Base-by-base conservation (phyloP, 2,329 filamentous ascomycete genomes). In the Ophiostoma piceae region DNA sequence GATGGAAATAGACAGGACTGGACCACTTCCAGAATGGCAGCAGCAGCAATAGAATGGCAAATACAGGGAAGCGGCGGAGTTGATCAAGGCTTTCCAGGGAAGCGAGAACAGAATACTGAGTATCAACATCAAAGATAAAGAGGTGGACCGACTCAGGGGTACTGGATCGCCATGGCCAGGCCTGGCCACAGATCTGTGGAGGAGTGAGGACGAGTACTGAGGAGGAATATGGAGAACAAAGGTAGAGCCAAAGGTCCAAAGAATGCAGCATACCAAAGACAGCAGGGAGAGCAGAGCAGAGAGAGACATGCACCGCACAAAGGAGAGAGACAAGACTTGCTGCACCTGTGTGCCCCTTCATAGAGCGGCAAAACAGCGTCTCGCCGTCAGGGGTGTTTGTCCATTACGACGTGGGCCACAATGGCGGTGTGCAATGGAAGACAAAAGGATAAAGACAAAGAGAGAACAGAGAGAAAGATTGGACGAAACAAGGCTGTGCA, bases 71-170 rank as follows among this genome's bases (percentile, higher is more conserved):
- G n/a, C 51, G n/a, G 51, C n/a, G 51, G 51, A 57, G 51, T 57
- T 57, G 51, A 57, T 26, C 51, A 57, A 57, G 51, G 51, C n/a
- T 57, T 54, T 54, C n/a, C 51, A 57, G 51, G 51, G 51, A 57
- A 54, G 12, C 43, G 19, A n/a, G 5, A 19, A 19, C 43, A 2
- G 43, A 47, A 19, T 47, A n/a, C 6, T 19, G 5, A 9, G 39
- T 11, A 41, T 16, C 16, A 19, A 47, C 4, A 47, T 5, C 43
- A 5, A 16, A 47, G 14, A 19, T 19, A n/a, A 47, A 47, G 43
- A n/a, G 43, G 19, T 5, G 43, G 43, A 47, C 43, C 51, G 22
- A 57, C 12, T 57, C 51, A 57, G 51, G 51, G 51, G 51, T 57
- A 22, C 51, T n/a, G 19, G 43, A n/a, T 47, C 14, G 16, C 51